Base-by-base conservation (phyloP, 331 rosid species). In the Cydonia oblonga region DNA sequence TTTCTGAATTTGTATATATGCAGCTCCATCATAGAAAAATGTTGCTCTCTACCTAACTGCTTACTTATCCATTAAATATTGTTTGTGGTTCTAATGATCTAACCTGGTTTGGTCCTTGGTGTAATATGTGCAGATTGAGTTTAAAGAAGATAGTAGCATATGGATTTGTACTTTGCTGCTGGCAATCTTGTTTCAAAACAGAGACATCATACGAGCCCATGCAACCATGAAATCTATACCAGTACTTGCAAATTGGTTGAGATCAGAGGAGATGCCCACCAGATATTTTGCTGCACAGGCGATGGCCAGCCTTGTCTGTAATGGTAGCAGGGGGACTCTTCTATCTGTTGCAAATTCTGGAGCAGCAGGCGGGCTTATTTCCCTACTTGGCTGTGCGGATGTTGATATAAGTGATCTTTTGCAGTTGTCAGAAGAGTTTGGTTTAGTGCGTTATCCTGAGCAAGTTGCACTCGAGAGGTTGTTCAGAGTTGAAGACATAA, bases 311-410 rank as follows among this genome's bases (percentile, higher is more conserved):
- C 89, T 95, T 40, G 97, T 95, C 81, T 95, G 98, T 82, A 95
- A 95, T 73, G 98, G 98, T 75, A 95, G 97, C 85, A 84, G 98
- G 85, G 98, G 98, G 68, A 95, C 98, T 63, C 96, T 95, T 76
- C 81, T 95, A 52, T 95, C 98, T 42, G 96, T 95, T 72, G 92
- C 98, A 63, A 95, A 95, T 85, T 95, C 98, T 63, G 98, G 98
- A 71, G 97, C 98, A 53, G 97, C 98, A 4, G 87, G 85, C 60
- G 97, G 98, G 78, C 90, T 95, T 38, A 91, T 95, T 80, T 88
- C 98, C 67, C 81, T 95, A 69, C 98, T 95, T 74, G 98, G 98
- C 73, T 86, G 98, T 84, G 97, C 97, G 20, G 97, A 95, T 74
- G 85, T 56, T 75, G 98, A 95, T 79, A 91, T 95, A 74, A 87